These are phyloP conservation scores for Podospora appendiculata DNA, from an alignment of 495 filamentous ascomycete species.

Conservation along the genomic window DNA sequence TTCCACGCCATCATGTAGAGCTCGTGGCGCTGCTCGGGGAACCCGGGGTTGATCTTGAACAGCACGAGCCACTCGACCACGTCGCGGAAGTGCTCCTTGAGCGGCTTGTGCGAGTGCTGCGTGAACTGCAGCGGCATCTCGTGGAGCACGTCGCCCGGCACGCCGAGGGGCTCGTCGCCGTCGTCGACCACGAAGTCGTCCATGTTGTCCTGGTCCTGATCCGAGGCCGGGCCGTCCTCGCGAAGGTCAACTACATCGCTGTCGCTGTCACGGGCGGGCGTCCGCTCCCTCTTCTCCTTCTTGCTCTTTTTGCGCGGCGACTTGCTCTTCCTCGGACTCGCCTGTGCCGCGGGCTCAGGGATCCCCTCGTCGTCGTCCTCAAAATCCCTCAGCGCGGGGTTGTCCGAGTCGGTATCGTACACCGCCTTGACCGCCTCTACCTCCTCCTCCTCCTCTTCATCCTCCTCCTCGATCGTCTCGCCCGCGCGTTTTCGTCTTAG, in stretches of 20 bases:
- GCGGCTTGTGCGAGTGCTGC: conserved; percentile 53
- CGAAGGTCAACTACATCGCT: conserved; percentile 13
- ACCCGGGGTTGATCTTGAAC: conserved; percentile 65
- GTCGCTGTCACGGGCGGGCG: conserved; percentile 1
- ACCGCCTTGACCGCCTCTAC: conserved; percentile 17
- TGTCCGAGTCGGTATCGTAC: conserved; percentile 37
- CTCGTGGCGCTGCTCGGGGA: conserved; percentile 45
- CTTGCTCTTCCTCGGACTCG: conserved; percentile 1
- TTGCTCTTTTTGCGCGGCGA: conserved; percentile 9
- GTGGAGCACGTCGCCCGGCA: conserved; percentile 34
- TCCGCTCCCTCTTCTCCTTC: conserved; percentile 3
- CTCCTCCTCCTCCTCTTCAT: conserved; percentile 28
- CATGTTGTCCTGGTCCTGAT: conserved; percentile 38
- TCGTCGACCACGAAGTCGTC: conserved; percentile 66
- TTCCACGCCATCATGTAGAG: conserved; percentile 65
- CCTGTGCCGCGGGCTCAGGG: conserved; percentile 12
- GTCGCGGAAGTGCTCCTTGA: conserved; percentile 70
- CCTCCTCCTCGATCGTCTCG: conserved; percentile 35
- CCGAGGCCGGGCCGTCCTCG: conserved; percentile 27
- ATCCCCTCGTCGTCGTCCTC: conserved; percentile 37
- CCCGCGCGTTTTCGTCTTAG: conserved; percentile 43
- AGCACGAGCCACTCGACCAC: conserved; percentile 78
- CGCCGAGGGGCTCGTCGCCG: conserved; percentile 54
- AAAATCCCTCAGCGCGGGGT: conserved; percentile 32
- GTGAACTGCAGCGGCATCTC: conserved; percentile 69